phyloP scores from a whole-genome alignment of 2,329 filamentous ascomycete species.

The Beauveria sp. region DNA sequence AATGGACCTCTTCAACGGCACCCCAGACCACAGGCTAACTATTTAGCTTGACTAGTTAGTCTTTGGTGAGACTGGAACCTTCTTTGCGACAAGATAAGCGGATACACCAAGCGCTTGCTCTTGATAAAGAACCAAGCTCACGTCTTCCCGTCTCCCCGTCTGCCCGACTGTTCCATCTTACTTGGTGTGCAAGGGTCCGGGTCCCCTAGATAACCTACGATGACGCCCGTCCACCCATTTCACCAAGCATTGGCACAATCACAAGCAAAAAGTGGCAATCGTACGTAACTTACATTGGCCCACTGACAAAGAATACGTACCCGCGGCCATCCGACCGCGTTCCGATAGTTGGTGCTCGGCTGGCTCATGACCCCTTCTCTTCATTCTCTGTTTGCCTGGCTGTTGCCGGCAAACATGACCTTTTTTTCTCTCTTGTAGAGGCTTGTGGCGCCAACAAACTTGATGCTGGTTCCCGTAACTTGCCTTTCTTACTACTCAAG shows the following conservation, averaged over 20 bases:
- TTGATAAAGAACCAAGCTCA: not conserved
- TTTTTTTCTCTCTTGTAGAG: not conserved
- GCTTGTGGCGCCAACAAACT: conserved; percentile 2
- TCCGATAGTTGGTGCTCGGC: not conserved
- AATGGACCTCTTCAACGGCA: not conserved
- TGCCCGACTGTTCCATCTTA: not conserved
- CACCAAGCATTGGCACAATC: not conserved
- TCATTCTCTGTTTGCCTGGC: not conserved
- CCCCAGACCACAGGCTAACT: not conserved
- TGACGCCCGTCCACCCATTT: not conserved
- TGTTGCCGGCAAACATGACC: not conserved
- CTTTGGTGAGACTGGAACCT: no score
- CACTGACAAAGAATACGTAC: not conserved
- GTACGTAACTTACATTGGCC: not conserved
- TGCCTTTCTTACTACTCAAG: not conserved
- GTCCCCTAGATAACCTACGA: not conserved
- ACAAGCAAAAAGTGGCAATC: not conserved
- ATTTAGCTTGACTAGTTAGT: no score
- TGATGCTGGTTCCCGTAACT: not conserved
- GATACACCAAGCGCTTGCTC: not conserved
- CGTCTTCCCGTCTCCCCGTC: not conserved
- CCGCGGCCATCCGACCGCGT: not conserved
- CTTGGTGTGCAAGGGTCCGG: not conserved
- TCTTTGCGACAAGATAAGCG: no score
- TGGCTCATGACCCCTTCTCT: not conserved